Percentiles rank a stretch among this genome's conserved stretches.
Evolutionary conservation across 371 early-diverging fungal genomes (phyloP).

Genomic region (Dinochytrium kinnereticum): DNA sequence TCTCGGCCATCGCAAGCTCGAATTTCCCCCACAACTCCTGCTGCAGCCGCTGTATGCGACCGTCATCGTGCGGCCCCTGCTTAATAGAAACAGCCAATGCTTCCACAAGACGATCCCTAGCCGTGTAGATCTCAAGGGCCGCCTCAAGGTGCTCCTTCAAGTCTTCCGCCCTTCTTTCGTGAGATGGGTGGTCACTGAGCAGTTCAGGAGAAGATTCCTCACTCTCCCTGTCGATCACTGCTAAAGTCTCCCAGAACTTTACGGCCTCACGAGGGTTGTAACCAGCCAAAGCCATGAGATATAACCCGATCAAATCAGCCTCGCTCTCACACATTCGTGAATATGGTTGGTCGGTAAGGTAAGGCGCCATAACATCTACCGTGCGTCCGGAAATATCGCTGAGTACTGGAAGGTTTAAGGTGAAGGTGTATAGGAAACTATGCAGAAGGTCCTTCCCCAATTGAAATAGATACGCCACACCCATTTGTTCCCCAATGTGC

Average conservation of each 20-base stretch:
- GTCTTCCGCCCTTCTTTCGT: slow-evolving; percentile 37
- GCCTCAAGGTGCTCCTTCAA: slow-evolving; percentile 33
- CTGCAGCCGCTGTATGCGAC: background rate
- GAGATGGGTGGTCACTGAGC: slow-evolving; percentile 44
- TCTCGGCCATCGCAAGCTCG: background rate
- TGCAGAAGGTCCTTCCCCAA: slow-evolving; percentile 41
- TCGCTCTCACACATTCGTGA: slow-evolving; percentile 52
- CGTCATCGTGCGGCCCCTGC: background rate
- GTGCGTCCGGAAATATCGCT: slow-evolving; percentile 44
- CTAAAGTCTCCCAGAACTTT: slow-evolving; percentile 37
- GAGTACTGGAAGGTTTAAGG: slow-evolving; percentile 46
- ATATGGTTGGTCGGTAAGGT: slow-evolving; percentile 41
- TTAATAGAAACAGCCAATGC: background rate
- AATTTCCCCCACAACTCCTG: background rate
- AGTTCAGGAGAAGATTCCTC: slow-evolving; percentile 30
- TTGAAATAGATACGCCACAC: slow-evolving; percentile 25
- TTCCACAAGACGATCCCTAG: background rate
- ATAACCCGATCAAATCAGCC: slow-evolving; percentile 51
- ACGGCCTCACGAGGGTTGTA: slow-evolving; percentile 44
- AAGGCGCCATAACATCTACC: slow-evolving; percentile 36
- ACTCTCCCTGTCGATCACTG: background rate
- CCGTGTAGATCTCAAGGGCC: slow-evolving; percentile 37
- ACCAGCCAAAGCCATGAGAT: slow-evolving; percentile 47
- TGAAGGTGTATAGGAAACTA: slow-evolving; percentile 42
- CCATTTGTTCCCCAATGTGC: slow-evolving; percentile 44